Percentiles rank a stretch among this genome's conserved stretches.
These are phyloP conservation scores for Hibiscus trionum DNA, from an alignment of 345 rosid species.

Conservation along the genomic window DNA sequence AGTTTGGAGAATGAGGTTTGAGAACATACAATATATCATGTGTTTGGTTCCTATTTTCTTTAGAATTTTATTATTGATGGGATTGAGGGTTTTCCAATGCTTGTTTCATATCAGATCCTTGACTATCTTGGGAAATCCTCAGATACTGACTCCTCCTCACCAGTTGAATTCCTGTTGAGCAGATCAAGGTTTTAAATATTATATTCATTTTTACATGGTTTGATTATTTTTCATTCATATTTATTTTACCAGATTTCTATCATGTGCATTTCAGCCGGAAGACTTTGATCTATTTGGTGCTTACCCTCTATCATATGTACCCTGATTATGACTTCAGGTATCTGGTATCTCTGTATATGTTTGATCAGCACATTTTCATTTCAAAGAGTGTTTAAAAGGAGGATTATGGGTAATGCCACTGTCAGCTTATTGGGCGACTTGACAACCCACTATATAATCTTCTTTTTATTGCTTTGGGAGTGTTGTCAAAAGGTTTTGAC, in stretches of 20 bases:
- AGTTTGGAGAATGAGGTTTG: constrained; percentile 90
- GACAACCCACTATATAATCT: constrained; percentile 86
- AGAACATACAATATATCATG: not conserved
- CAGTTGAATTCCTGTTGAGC: constrained; percentile 67
- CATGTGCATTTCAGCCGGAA: constrained; percentile 64
- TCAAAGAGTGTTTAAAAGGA: constrained; percentile 25
- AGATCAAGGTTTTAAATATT: constrained; percentile 69
- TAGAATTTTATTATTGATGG: not conserved
- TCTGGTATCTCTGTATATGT: constrained; percentile 44
- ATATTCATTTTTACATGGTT: constrained; percentile 2
- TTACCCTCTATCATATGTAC: constrained; percentile 79
- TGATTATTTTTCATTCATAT: not conserved
- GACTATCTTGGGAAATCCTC: constrained; percentile 80
- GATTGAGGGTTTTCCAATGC: not conserved
- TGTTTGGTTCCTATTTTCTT: not conserved
- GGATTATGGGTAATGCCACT: constrained; percentile 98
- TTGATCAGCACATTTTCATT: not conserved
- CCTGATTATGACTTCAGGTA: constrained; percentile 99
- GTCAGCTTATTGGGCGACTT: constrained; percentile 93
- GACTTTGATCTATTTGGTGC: constrained; percentile 92
- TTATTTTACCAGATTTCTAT: constrained; percentile 26
- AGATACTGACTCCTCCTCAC: constrained; percentile 70
- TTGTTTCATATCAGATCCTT: constrained; percentile 51
- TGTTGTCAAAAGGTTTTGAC: constrained; percentile 99
- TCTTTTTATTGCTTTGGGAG: constrained; percentile 61